Evolutionary conservation across 2,329 filamentous ascomycete genomes (phyloP), one percentile per base, ranked within the genome.

Genomic region (Atkinsonella hypoxylon): DNA sequence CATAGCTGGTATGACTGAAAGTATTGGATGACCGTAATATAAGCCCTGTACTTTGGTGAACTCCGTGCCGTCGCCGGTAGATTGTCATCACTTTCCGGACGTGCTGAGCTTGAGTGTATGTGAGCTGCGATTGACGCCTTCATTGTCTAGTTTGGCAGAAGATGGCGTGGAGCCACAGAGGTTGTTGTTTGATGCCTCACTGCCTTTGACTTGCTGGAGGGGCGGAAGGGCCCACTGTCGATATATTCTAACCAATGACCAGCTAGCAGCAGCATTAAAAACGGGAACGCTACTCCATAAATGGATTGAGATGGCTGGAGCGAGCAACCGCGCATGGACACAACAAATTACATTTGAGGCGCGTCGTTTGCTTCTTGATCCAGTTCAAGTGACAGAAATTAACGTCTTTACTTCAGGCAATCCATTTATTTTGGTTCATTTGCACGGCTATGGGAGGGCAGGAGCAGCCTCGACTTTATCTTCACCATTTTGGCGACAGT

Each of bases 321-420:
- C 20, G 40, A 48, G 34, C 46, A 42, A 42, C 46, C 46, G 46
- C 46, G 46, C 46, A 38, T 48, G 36, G 32, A 48, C 36, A 48
- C 31, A 26, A 26, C 26, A 26, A 26, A 26, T 36, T 15, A 38
- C 22, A n/a, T 15, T 26, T 26, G 39, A 34, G 34, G 46, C 46
- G 46, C 46, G 46, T 48, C 38, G 13, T n/a, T 20, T 41, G 39
- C 39, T 11, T 41, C 39, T 41, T 41, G 12, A 15, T 36, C 9
- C 34, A 36, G 34, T 36, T 15, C 34, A 36, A 36, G 11, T 11
- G 34, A 2, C 34, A 12, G 34, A 12, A 36, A 36, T 15, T 15
- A 36, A 26, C 26, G 4, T 26, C 34, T 15, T 36, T 10, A 36
- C 11, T 12, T 15, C 11, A 1, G 34, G 34, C 34, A 36, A 36